These are phyloP conservation scores for Plasmodium coatneyi DNA, from an alignment of 169 alveolate species.

Conservation along the genomic window DNA sequence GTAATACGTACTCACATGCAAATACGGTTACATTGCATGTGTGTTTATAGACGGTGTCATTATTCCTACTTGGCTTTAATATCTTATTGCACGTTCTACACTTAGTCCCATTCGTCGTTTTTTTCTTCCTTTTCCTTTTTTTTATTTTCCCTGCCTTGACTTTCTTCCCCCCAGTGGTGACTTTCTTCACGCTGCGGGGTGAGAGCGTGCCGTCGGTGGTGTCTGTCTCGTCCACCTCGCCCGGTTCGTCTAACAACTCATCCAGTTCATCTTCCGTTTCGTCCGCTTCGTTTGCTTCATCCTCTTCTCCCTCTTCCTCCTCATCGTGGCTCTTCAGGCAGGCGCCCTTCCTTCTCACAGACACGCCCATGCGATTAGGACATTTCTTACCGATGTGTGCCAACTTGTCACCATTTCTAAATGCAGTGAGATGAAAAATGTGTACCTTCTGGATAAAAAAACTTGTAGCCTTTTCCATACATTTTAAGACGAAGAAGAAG, in stretches of 20 bases:
- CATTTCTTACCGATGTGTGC: neutral
- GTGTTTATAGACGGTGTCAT: neutral
- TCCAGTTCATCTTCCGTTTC: neutral
- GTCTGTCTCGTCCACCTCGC: conserved; percentile 5
- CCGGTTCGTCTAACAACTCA: neutral
- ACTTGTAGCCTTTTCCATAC: conserved; percentile 2
- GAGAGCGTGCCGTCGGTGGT: neutral
- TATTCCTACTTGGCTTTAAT: conserved; percentile 51
- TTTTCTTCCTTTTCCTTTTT: conserved; percentile 40
- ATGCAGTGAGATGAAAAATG: neutral
- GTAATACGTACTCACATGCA: neutral
- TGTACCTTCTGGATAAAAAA: neutral
- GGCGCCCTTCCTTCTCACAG: neutral
- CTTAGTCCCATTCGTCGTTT: conserved; percentile 1
- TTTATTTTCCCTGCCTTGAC: conserved; percentile 1
- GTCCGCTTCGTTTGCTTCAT: neutral
- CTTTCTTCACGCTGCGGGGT: neutral
- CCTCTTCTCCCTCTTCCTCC: neutral
- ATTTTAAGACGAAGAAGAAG: conserved; percentile 9
- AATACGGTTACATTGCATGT: neutral
- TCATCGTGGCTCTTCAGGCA: conserved; percentile 1
- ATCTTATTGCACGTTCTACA: conserved; percentile 56
- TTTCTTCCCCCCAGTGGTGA: neutral
- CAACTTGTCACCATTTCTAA: neutral
- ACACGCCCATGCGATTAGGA: neutral